Base-by-base conservation (phyloP, 768 basidiomycete genomes). In the Flagelloscypha sp. region DNA sequence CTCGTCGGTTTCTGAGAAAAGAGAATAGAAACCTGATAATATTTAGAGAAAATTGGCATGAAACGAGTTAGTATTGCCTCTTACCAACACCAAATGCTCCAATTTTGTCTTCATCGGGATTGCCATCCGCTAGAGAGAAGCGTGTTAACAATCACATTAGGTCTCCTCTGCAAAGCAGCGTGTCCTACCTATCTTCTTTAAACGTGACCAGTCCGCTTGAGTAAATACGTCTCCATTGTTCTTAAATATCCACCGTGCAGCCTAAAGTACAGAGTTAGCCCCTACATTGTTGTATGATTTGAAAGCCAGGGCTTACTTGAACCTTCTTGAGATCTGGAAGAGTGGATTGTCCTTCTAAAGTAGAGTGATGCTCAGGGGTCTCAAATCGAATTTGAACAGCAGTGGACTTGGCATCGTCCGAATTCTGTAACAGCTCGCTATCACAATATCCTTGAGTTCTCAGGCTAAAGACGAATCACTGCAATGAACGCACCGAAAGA, bases 61-160 rank as follows among this genome's bases (percentile, higher is more conserved):
- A 18, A 6, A 18, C 22, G 13, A 16, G 19, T 7, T 13, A 23
- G 21, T 7, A 30, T 35, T 7, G 33, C 29, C 13, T 55, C 72
- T 37, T 40, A 74, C 81, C 82, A n/a, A 86, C 84, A 38, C 85
- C 87, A 46, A 89, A 89, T n/a, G 90, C 89, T 10, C 94, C 93
- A 30, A 98, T 90, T 64, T 90, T 92, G 56, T 84, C 79, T 55
- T 93, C 87, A 46, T 92, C 85, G 0, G 92, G 92, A 53, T 97
- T 95, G 0, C 93, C 92, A 48, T 89, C 84, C 7, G 92, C 93
- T 79, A 46, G 38, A 44, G 36, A 11, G 17, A 15, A 24, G 19
- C n/a, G 13, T 7, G 3, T 16, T 20, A 21, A 24, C 31, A 15
- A 31, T 30, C 19, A 18, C 3, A 21, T 24, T 45, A 7, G 39